Evolutionary conservation across 495 filamentous ascomycete species (phyloP), one percentile per base, ranked within the genome.

Genomic region (Podospora australis): DNA sequence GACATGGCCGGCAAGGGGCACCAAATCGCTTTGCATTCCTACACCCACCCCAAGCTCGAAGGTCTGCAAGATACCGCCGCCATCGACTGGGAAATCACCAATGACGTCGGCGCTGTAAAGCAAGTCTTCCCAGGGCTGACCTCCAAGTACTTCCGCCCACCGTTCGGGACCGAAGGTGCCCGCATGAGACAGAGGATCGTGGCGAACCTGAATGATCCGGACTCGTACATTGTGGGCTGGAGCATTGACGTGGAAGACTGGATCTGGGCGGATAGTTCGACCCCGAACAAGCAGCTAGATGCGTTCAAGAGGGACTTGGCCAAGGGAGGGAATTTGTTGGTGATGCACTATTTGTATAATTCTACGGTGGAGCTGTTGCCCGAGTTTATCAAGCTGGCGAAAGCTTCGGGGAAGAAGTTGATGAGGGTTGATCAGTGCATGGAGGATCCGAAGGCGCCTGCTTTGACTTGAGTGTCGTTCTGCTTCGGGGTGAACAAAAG

Each of bases 371-470:
- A 65, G 32, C 85, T 87, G 57, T 68, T 90, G 46, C 67, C 70
- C 36, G 70, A 87, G 64, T 83, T 87, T 56, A 88, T 90, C 59
- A 65, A 69, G 46, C 70, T 85, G 30, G 81, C 85, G 26, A 87
- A 83, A 70, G 68, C 56, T 6, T 78, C 72, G 2, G 84, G 84
- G 13, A 79, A 85, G 68, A 66, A 72, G 48, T 63, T 90, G 46
- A 88, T 90, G 86, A 71, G 86, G 16, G 79, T 90, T 39, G 86
- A 90, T 60, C 84, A 88, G 69, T 90, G 86, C 59, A 62, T 90
- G 72, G 74, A 78, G 70, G 86, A 88, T 65, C 81, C 79, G 5
- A 68, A 75, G 40, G 82, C 81, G 41, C 83, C 84, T 16, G 68
- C 80, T 14, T 50, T 86, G 56, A 41, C 38, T 32, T 46, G 25